Base-by-base conservation (phyloP, 192 early-diverging fungal genomes). In the Globomyces pollinis-pini region DNA sequence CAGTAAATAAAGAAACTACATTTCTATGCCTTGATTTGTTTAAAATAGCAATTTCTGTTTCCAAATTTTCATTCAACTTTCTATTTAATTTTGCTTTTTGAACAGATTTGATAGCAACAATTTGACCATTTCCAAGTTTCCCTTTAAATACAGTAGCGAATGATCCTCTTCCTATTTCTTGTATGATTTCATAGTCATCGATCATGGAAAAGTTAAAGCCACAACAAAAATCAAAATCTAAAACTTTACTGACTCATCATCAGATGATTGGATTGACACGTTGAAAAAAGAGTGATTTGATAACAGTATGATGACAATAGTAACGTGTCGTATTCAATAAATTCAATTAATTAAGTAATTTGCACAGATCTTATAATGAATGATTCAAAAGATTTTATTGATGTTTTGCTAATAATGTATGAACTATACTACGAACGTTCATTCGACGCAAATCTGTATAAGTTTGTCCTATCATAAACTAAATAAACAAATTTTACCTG, bases 131-230 rank as follows among this genome's bases (percentile, higher is more conserved):
- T 52, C 7, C 6, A 5, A 26, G 8, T 5, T 30, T 4, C 77
- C 84, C 83, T 79, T 88, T 61, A 70, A 88, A 96, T 5, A 98
- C 95, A 3, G 86, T 93, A 36, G 95, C 95, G 79, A 96, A 98
- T 1, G 92, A 95, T 6, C 95, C 95, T 18, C 86, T 84, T 32
- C 95, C 95, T 50, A 98, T 95, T 57, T 92, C 89, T 13, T 79
- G 70, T 32, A 81, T 75, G 24, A 95, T 71, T 57, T 85, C 62
- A 62, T 90, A 92, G 62, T 88, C 86, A 43, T 88, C 92, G 24
- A 94, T 36, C n/a, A n/a, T n/a, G n/a, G n/a, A n/a, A n/a, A n/a
- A n/a, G n/a, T n/a, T n/a, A n/a, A n/a, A n/a, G n/a, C n/a, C n/a
- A n/a, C n/a, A n/a, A n/a, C n/a, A n/a, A n/a, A n/a, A n/a, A n/a